Evolutionary conservation across 495 filamentous ascomycete genomes (phyloP).

Genomic region (Extremus antarcticus): DNA sequence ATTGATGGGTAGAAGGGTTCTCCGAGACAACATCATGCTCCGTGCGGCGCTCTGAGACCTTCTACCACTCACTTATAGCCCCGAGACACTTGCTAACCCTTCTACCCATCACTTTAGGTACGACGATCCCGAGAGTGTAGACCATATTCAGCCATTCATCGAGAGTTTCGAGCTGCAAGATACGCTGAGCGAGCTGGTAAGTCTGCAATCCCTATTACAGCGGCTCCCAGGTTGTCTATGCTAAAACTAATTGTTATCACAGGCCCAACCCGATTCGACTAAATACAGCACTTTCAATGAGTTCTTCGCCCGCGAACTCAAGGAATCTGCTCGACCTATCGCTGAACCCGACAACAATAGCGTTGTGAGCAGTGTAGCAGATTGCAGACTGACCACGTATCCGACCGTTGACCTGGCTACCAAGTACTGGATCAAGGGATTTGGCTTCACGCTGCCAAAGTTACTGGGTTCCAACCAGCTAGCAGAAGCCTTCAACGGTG

Average conservation of each 20-base stretch:
- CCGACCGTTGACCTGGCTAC: constrained; percentile 21
- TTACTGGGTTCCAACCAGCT: constrained; percentile 13
- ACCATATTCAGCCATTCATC: constrained; percentile 35
- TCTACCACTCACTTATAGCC: too few relatives aligned
- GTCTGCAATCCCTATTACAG: neutral
- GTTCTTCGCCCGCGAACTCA: constrained; percentile 21
- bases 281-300: constrained; percentile 25
- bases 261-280: constrained; percentile 25
- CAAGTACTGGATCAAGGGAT: constrained; percentile 26
- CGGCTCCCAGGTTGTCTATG: too few relatives aligned
- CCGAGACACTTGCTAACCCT: too few relatives aligned
- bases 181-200: constrained; percentile 25
- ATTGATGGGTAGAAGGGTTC: too few relatives aligned
- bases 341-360: constrained; percentile 9
- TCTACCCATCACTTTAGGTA: too few relatives aligned
- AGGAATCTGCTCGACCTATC: constrained; percentile 18
- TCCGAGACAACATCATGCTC: too few relatives aligned
- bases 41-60: too few relatives aligned
- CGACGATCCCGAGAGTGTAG: constrained; percentile 29
- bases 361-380: constrained; percentile 17
- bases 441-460: constrained; percentile 20
- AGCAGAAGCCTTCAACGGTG: constrained; percentile 18
- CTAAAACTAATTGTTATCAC: neutral
- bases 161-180: constrained; percentile 28
- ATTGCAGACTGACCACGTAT: constrained; percentile 21